Evolutionary conservation across 2,329 filamentous ascomycete genomes (phyloP).

Genomic region (Nothopassalora personata): DNA sequence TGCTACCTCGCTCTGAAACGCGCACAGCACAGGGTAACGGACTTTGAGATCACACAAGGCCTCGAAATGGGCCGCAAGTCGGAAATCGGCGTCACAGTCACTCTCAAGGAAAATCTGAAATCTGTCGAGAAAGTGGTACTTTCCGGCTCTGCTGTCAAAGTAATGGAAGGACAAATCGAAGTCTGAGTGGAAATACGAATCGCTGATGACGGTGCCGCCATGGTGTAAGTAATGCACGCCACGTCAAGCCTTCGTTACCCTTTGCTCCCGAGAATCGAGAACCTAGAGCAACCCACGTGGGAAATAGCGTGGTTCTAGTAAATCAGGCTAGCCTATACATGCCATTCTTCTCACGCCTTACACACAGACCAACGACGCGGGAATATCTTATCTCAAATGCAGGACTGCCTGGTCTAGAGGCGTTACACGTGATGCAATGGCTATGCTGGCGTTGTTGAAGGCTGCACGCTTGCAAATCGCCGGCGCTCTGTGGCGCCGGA

Average conservation of each 20-base stretch:
- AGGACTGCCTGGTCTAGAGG: too few species aligned
- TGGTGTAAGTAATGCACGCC: neutral
- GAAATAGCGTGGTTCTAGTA: neutral
- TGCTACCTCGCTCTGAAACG: slow-evolving; percentile 41
- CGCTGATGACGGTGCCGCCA: neutral
- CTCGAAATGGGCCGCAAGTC: slow-evolving; percentile 50
- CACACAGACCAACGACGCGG: neutral
- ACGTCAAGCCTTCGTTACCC: neutral
- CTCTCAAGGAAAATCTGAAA: slow-evolving; percentile 33
- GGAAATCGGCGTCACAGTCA: slow-evolving; percentile 45
- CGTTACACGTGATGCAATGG: neutral
- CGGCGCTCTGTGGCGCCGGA: neutral
- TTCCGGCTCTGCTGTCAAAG: slow-evolving; percentile 39
- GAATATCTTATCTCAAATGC: neutral
- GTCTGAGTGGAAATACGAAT: slow-evolving; percentile 1
- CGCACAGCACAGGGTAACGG: slow-evolving; percentile 24
- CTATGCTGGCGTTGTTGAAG: neutral
- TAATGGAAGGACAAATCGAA: slow-evolving; percentile 35
- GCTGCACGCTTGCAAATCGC: neutral
- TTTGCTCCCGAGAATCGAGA: neutral
- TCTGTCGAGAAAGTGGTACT: slow-evolving; percentile 40
- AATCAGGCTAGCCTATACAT: neutral
- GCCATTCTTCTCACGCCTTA: neutral
- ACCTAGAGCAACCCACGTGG: neutral
- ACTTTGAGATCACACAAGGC: slow-evolving; percentile 45